Evolutionary conservation across 345 rosid species (phyloP), one percentile per base, ranked within the genome.

Genomic region (Dipteronia dyeriana): DNA sequence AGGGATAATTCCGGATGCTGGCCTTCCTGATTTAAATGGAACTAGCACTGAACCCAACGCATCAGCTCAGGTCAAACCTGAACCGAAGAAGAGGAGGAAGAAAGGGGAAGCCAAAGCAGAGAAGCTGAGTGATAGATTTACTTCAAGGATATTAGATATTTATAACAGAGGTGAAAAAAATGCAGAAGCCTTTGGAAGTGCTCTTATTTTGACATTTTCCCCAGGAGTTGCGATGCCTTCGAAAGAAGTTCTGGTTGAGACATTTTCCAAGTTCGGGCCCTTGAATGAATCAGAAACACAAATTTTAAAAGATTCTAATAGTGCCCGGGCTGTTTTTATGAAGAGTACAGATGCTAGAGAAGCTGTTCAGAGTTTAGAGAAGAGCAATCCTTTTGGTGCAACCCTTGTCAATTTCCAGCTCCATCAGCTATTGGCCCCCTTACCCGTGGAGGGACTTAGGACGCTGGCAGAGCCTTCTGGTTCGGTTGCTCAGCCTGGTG

Each of bases 21-120:
- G 79, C n/a, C 81, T 89, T 81, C 93, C 94, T 1, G 95, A 90
- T 80, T 81, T 92, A 82, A 90, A 88, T 56, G 89, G 97, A 71
- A 85, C 79, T 71, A 75, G 64, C 16, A 51, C 80, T 11, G 88
- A 86, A 66, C 61, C 79, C 10, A 73, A 70, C 71, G 49, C 77
- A 5, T 63, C 65, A 17, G 79, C 88, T 68, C 75, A 72, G 49
- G 85, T 10, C 56, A 86, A 84, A 79, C 77, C 85, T 69, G 83
- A 75, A 45, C 70, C 77, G 71, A 87, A 84, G 82, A 89, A 68
- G 79, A 83, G 86, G 76, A 76, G 83, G 68, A 84, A 80, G 82
- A 87, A 78, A 83, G 83, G 80, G 70, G 91, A 79, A 76, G 25
- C 54, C 47, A 56, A 25, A 39, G 17, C 70, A 9, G 78, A 66